Conservation (phyloP, 768 basidiomycete species). For the Russula griseocarnosa region DNA sequence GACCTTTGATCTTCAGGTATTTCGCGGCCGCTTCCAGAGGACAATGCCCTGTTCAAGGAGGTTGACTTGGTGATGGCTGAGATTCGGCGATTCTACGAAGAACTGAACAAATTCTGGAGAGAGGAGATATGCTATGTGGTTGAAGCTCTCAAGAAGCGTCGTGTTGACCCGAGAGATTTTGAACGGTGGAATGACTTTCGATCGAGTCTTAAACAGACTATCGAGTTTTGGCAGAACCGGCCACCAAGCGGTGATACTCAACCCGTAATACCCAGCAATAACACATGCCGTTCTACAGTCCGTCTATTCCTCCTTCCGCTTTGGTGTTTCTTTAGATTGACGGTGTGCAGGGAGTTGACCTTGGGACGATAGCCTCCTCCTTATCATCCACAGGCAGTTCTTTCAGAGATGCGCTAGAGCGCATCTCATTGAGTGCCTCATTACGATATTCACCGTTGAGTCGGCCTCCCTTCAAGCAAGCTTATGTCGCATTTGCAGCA, state of each 20-base stretch:
- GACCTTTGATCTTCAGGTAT: not conserved
- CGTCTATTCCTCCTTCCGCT: not conserved
- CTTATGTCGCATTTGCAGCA: not conserved
- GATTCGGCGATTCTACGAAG: conserved; percentile 3
- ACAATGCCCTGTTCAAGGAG: not conserved
- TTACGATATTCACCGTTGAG: not conserved
- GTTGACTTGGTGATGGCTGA: not conserved
- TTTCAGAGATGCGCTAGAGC: not conserved
- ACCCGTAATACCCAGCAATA: not conserved
- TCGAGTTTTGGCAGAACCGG: not conserved
- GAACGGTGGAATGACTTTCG: not conserved
- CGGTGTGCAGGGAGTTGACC: not conserved
- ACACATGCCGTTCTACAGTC: not conserved
- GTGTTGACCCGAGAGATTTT: not conserved
- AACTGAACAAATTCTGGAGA: conserved; percentile 1
- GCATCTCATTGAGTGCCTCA: not conserved
- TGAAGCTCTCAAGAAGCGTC: not conserved
- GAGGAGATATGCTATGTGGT: not conserved
- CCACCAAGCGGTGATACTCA: not conserved
- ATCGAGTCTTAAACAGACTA: not conserved
- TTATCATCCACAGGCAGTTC: not conserved
- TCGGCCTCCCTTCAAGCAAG: not conserved
- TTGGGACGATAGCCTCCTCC: not conserved
- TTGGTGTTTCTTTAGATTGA: not conserved
- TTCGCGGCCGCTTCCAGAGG: not conserved